A percentile compares a stretch with the other conserved stretches of the same genome.
Evolutionary conservation across 176 grass and related monocot genomes (phyloP).

Genomic region (Ampelocalamus luodianensis): DNA sequence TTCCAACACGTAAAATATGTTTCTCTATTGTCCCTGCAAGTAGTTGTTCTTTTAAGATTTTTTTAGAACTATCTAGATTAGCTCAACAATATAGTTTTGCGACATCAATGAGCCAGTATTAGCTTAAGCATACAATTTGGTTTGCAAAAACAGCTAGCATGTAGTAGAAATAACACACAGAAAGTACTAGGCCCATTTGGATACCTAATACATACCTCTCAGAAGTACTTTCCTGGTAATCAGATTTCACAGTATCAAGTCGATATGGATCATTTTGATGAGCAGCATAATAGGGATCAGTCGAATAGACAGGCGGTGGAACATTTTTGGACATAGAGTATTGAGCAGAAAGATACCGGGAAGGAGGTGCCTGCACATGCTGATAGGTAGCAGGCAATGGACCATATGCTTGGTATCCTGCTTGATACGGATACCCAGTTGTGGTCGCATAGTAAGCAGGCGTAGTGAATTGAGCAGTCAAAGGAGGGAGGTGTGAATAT

Average conservation of each 20-base stretch:
- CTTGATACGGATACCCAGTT: slow-evolving; percentile 35
- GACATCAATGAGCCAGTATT: background rate
- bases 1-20: slow-evolving; percentile 10
- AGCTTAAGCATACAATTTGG: background rate
- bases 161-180: slow-evolving; percentile 11
- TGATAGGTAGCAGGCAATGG: slow-evolving; percentile 21
- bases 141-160: background rate
- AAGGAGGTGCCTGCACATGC: slow-evolving; percentile 27
- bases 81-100: background rate
- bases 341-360: slow-evolving; percentile 29
- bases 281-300: slow-evolving; percentile 40
- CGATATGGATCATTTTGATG: slow-evolving; percentile 33
- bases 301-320: slow-evolving; percentile 7
- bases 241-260: slow-evolving; percentile 24
- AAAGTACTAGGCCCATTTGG: slow-evolving; percentile 11
- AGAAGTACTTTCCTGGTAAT: slow-evolving; percentile 39
- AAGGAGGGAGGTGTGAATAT: slow-evolving; percentile 32
- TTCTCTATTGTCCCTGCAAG: slow-evolving; percentile 9
- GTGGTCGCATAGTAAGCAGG: slow-evolving; percentile 3
- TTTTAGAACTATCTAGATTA: slow-evolving; percentile 16
- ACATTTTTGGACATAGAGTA: slow-evolving; percentile 9
- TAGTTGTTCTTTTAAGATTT: slow-evolving; percentile 14
- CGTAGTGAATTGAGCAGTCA: background rate
- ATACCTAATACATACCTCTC: slow-evolving; percentile 45
- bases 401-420: slow-evolving; percentile 27